A percentile compares a stretch with the other conserved stretches of the same genome.
These are phyloP conservation scores for Leucosporidium creatinivorum DNA, from an alignment of 768 basidiomycete genomes.

Conservation along the genomic window DNA sequence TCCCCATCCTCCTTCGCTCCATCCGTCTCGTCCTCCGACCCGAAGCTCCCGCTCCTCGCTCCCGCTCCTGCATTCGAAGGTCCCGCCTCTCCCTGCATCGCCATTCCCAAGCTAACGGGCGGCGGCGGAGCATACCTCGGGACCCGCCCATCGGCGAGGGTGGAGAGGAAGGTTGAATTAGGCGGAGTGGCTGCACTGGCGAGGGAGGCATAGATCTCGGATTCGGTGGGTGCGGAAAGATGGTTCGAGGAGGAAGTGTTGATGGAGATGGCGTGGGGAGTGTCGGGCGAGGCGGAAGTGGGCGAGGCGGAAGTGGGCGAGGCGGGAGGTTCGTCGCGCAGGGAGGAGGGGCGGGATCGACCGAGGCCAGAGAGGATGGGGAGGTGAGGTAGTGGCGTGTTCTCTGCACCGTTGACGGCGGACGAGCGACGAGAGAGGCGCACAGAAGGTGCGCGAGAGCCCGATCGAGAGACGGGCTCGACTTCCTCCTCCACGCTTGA, in stretches of 20 bases:
- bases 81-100: background rate
- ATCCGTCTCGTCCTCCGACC: background rate
- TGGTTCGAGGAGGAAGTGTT: background rate
- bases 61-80: background rate
- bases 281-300: too few species aligned
- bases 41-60: background rate
- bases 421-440: background rate
- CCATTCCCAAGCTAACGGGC: background rate
- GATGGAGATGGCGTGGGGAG: background rate
- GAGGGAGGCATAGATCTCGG: conserved; percentile 17
- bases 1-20: background rate
- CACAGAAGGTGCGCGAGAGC: background rate
- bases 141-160: conserved; percentile 36
- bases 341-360: conserved; percentile 1
- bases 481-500: background rate
- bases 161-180: conserved; percentile 43
- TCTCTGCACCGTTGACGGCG: background rate
- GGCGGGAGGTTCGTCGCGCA: background rate
- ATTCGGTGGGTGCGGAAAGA: conserved; percentile 12
- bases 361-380: background rate
- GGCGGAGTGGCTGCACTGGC: conserved; percentile 41
- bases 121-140: background rate
- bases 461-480: background rate
- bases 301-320: background rate
- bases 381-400: conserved; percentile 4